Evolutionary conservation across 768 basidiomycete species (phyloP), one percentile per base, ranked within the genome.

Genomic region (Rhodotorula taiwanensis): DNA sequence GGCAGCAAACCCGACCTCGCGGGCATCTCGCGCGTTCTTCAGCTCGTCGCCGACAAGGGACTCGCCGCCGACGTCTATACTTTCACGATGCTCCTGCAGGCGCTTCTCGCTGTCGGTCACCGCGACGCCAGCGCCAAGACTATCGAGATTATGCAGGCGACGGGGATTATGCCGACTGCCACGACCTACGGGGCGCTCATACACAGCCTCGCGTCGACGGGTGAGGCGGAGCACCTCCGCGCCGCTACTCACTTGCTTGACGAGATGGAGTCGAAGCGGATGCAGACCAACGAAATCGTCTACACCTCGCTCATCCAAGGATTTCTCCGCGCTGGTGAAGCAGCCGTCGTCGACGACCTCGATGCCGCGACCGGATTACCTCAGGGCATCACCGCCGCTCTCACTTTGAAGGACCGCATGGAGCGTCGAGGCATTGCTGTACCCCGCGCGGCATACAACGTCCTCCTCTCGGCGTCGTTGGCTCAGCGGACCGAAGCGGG

Each of bases 31-130:
- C 67, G 75, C 23, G 74, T 84, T 28, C 76, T 98, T 51, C 79
- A 80, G 51, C 75, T 79, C 60, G 83, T 94, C 78, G 75, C 78
- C 30, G 73, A 78, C 20, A 79, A 76, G 3, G 79, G 80, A 0
- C 71, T 94, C 39, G 70, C 76, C 27, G 87, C 89, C 11, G 89
- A 97, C 74, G 82, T 87, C 16, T 83, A 85, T 75, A 95, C 87
- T 0, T 97, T 86, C 75, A 90, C 92, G 6, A 90, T 85, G 18
- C 80, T 97, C 36, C 83, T 97, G 23, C 83, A 85, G 30, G 86
- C 88, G 1, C 74, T 94, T 56, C 80, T 91, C 53, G 83, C 82
- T 66, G 82, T 82, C 20, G 84, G 85, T 15, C 80, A 83, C 58
- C 75, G 80, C 31, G 85, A 91, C 69, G 86, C 88, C 2, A 81